Conservation (phyloP, 75 land plant species). For the Pinus tabuliformis region DNA sequence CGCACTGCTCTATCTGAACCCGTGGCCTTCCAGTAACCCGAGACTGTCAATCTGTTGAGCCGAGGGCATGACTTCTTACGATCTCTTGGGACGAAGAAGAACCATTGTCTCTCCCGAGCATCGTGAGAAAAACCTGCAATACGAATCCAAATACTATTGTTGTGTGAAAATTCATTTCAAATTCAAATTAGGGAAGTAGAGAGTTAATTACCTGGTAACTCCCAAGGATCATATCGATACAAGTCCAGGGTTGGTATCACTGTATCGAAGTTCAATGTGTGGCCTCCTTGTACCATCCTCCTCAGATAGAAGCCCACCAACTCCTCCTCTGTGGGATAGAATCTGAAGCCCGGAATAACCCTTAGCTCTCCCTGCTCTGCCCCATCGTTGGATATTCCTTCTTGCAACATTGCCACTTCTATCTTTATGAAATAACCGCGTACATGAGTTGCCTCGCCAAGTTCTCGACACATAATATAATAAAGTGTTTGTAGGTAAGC, state of each 20-base stretch:
- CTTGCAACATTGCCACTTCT: too few relatives aligned
- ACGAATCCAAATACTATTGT: not conserved
- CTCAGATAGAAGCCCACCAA: slow-evolving; percentile 15
- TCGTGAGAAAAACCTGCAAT: not conserved
- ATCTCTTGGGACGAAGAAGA: not conserved
- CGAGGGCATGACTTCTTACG: not conserved
- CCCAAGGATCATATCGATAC: slow-evolving; percentile 33
- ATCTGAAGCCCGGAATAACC: not conserved
- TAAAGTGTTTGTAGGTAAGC: too few relatives aligned
- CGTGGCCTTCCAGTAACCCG: not conserved
- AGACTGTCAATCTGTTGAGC: not conserved
- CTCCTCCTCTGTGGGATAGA: slow-evolving; percentile 17
- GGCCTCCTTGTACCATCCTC: not conserved
- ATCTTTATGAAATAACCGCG: too few relatives aligned
- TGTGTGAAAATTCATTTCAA: not conserved
- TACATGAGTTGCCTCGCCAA: too few relatives aligned
- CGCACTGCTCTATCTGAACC: not conserved
- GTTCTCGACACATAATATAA: too few relatives aligned
- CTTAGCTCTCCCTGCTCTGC: not conserved
- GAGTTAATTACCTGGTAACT: not conserved
- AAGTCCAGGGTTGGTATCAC: slow-evolving; percentile 33
- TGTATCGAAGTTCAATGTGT: slow-evolving; percentile 14
- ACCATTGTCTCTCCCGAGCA: not conserved
- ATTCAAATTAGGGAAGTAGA: not conserved
- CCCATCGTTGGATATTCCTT: too few relatives aligned